Conservation (phyloP, 331 rosid genomes). For the Malus hybrid region DNA sequence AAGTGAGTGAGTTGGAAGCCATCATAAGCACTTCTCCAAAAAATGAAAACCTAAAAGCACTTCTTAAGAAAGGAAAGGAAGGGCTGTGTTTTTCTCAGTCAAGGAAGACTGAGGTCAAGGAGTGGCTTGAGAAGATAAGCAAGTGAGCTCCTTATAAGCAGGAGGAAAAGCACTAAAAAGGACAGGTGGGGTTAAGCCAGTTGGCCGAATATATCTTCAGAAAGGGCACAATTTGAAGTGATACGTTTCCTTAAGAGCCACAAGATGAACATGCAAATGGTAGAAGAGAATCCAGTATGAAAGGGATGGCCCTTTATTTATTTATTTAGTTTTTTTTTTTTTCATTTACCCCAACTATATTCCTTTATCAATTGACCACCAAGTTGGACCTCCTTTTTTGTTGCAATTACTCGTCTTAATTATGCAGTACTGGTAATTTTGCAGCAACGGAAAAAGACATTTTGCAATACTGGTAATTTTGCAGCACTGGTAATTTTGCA, state of each 20-base stretch:
- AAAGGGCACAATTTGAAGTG: conserved; percentile 38
- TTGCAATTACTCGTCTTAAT: too few relatives aligned
- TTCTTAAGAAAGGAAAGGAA: not conserved
- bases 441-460: too few relatives aligned
- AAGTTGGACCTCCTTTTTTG: conserved; percentile 14
- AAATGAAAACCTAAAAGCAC: not conserved
- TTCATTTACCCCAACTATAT: conserved; percentile 28
- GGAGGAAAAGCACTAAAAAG: conserved; percentile 15
- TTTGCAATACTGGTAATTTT: too few relatives aligned
- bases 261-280: conserved; percentile 29
- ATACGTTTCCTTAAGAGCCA: conserved; percentile 27
- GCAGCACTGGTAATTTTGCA: too few relatives aligned
- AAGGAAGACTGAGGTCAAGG: conserved; percentile 18
- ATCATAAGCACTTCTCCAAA: conserved; percentile 10
- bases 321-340: not conserved
- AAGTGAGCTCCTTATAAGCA: conserved; percentile 43
- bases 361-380: conserved; percentile 12
- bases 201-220: conserved; percentile 56
- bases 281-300: conserved; percentile 28
- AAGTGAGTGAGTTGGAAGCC: conserved; percentile 35
- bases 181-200: conserved; percentile 32
- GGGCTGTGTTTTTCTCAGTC: not conserved
- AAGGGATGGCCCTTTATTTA: conserved; percentile 2
- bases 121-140: conserved; percentile 21
- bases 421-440: too few relatives aligned